phyloP scores from a whole-genome alignment of 805 yeast genomes.

The Maudiozyma pseudohumilis region DNA sequence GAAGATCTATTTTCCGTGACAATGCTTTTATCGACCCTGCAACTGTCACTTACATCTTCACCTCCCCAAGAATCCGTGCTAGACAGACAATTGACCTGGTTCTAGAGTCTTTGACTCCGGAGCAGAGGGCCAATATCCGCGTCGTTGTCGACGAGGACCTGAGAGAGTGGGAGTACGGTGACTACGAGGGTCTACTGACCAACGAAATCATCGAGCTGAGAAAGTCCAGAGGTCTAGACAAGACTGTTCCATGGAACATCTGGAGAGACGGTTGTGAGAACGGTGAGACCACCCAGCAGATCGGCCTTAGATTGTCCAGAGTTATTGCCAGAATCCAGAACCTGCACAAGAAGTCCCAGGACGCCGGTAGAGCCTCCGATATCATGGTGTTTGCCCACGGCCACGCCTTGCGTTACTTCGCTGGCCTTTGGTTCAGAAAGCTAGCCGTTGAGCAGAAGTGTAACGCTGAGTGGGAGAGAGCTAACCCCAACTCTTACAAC shows the following conservation, averaged over 20 bases:
- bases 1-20: constrained; percentile 53
- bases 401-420: constrained; percentile 81
- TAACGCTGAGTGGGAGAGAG: constrained; percentile 14
- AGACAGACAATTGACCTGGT: constrained; percentile 61
- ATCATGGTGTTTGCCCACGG: constrained; percentile 87
- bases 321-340: constrained; percentile 55
- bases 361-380: constrained; percentile 49
- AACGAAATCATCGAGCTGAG: constrained; percentile 55
- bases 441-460: constrained; percentile 27
- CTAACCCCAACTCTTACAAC: constrained; percentile 15
- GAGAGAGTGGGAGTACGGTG: constrained; percentile 95
- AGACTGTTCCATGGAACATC: constrained; percentile 55
- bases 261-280: constrained; percentile 92
- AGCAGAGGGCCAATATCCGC: constrained; percentile 34
- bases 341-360: constrained; percentile 47
- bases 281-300: constrained; percentile 65
- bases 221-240: constrained; percentile 45
- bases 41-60: constrained; percentile 51
- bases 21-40: constrained; percentile 54
- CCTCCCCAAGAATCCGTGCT: constrained; percentile 80
- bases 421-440: constrained; percentile 67
- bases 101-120: constrained; percentile 38
- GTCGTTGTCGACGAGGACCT: constrained; percentile 53
- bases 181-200: constrained; percentile 79
- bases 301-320: constrained; percentile 61